These are phyloP conservation scores for Lactarius psammicola DNA, from an alignment of 768 basidiomycete species.

Conservation along the genomic window DNA sequence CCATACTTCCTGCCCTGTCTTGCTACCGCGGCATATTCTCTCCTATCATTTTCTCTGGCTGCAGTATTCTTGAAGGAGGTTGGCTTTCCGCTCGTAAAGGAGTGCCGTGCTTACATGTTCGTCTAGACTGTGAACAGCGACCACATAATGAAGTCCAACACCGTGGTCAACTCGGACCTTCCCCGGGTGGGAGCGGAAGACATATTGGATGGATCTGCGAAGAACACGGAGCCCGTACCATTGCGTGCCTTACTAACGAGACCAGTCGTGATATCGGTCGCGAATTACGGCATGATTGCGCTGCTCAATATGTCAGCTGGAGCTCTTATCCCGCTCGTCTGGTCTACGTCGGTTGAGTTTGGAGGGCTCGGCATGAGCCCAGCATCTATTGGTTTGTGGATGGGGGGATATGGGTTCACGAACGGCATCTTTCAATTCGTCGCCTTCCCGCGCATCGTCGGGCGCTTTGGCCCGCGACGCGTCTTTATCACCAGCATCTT, in stretches of 20 bases:
- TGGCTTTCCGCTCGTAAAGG: neutral
- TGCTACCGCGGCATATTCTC: neutral
- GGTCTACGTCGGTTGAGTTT: constrained; percentile 42
- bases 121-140: constrained; percentile 2
- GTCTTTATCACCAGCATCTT: constrained; percentile 33
- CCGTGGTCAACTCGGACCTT: neutral
- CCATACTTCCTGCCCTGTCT: constrained; percentile 33
- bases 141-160: neutral
- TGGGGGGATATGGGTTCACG: constrained; percentile 39
- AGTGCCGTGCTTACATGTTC: neutral
- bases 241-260: constrained; percentile 39
- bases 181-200: neutral
- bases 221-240: constrained; percentile 22
- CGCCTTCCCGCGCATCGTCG: constrained; percentile 40
- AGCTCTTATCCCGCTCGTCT: constrained; percentile 47
- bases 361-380: constrained; percentile 42
- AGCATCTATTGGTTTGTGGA: constrained; percentile 40
- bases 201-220: neutral
- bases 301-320: constrained; percentile 42
- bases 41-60: neutral
- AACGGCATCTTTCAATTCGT: constrained; percentile 41
- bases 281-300: constrained; percentile 44
- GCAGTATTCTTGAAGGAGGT: constrained; percentile 19
- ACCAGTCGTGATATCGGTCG: constrained; percentile 43
- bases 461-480: constrained; percentile 39